A percentile compares a stretch with the other conserved stretches of the same genome.
These are phyloP conservation scores for Berberis thunbergii DNA, from an alignment of 164 flowering plant genomes.

Conservation along the genomic window DNA sequence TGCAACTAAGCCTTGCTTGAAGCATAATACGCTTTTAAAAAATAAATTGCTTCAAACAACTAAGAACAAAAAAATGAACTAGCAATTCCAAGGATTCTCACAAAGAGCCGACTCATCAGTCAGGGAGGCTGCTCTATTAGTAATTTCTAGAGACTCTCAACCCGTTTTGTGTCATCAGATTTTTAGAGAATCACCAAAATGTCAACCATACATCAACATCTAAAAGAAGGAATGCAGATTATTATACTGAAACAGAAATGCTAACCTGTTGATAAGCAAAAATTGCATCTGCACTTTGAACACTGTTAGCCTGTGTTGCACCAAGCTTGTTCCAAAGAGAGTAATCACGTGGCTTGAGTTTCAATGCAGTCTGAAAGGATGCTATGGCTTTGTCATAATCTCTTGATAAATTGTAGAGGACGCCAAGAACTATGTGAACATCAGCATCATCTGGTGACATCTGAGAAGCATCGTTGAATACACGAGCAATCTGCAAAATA, in stretches of 20 bases:
- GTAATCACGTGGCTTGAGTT: slow-evolving; percentile 89
- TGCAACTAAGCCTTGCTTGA: too few species aligned
- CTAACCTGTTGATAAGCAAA: slow-evolving; percentile 85
- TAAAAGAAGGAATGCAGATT: not conserved
- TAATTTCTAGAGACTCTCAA: too few species aligned
- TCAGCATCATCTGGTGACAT: slow-evolving; percentile 93
- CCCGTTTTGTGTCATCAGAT: too few species aligned
- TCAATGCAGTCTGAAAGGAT: slow-evolving; percentile 70
- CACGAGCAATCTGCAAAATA: slow-evolving; percentile 51
- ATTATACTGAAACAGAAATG: not conserved
- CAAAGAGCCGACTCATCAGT: too few species aligned
- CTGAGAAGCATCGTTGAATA: slow-evolving; percentile 84
- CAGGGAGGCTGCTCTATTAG: too few species aligned
- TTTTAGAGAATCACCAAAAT: too few species aligned
- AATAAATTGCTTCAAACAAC: too few species aligned
- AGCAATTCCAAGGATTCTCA: too few species aligned
- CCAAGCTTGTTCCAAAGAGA: slow-evolving; percentile 99
- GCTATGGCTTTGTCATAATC: slow-evolving; percentile 80
- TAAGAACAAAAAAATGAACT: too few species aligned
- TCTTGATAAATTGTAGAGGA: slow-evolving; percentile 77
- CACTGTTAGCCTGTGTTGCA: slow-evolving; percentile 97
- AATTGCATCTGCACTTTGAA: slow-evolving; percentile 95
- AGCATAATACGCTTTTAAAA: too few species aligned
- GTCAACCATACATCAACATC: not conserved
- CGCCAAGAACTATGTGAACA: slow-evolving; percentile 92